These are phyloP conservation scores for Adansonia digitata DNA, from an alignment of 345 rosid species.

Conservation along the genomic window DNA sequence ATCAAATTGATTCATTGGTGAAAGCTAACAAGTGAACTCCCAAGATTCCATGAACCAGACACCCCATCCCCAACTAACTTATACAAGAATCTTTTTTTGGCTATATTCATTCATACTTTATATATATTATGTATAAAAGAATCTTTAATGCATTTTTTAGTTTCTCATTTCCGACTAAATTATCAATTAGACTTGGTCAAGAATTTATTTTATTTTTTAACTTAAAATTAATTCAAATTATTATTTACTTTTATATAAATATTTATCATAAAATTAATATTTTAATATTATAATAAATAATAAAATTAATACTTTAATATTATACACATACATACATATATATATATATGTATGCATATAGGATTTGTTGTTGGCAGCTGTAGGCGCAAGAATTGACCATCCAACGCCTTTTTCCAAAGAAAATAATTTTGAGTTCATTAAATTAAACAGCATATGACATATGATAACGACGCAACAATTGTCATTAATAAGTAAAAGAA, in stretches of 20 bases:
- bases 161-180: not conserved
- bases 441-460: constrained; percentile 2
- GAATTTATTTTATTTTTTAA: too few relatives aligned
- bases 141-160: not conserved
- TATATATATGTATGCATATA: too few relatives aligned
- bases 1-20: not conserved
- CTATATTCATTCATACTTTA: not conserved
- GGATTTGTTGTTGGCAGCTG: not conserved
- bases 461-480: not conserved
- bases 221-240: too few relatives aligned
- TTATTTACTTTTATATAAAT: too few relatives aligned
- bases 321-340: too few relatives aligned
- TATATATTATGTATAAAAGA: not conserved
- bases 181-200: too few relatives aligned
- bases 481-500: not conserved
- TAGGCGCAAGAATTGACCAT: not conserved
- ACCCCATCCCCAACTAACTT: too few relatives aligned
- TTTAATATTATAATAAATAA: too few relatives aligned
- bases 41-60: not conserved
- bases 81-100: not conserved
- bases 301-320: too few relatives aligned
- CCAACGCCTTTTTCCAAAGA: not conserved
- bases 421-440: not conserved
- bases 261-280: too few relatives aligned
- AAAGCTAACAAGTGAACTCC: not conserved